Evolutionary conservation across 1,284 basidiomycete species (phyloP), one percentile per base, ranked within the genome.

Genomic region (Sanghuangporus sanghuang): DNA sequence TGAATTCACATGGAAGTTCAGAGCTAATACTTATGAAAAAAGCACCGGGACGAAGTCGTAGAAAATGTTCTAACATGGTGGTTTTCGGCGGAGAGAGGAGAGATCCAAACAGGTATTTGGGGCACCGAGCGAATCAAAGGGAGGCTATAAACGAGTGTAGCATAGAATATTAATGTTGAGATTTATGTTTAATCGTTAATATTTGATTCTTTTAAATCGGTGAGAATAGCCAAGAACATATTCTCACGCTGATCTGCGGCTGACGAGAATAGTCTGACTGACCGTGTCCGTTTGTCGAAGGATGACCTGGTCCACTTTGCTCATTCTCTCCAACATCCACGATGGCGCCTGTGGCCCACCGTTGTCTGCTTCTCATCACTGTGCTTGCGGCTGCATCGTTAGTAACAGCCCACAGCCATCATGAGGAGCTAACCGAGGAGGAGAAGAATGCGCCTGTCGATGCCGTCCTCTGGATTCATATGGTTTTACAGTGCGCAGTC

Each of bases 401-500:
- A 8, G 59, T 46, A 16, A 23, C 36, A 36, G 86, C 84, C 0
- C 92, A 94, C 70, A 75, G 78, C 52, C 87, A 90, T 67, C 79
- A 85, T 69, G 81, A 84, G 57, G 75, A 82, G 44, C 73, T 86
- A 23, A 76, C 83, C 0, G 86, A 91, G 65, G 91, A 89, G 69
- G 79, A 87, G 68, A 70, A 77, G 6, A 79, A 79, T 57, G 85
- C 84, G n/a, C 88, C 92, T 0, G 80, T 92, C 35, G 92, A 95
- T 74, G 74, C 83, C 23, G 82, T 92, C 49, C 82, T 95, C 42
- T 92, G 85, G 82, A 81, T 93, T 27, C 92, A 95, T 72, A 93
- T 95, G 65, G 76, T 80, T 40, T 72, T 94, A 12, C 92, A 95
- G 71, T 84, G 82, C 2, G 72, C 83, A 8, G 85, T 93, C 6